phyloP scores from a whole-genome alignment of 2,329 filamentous ascomycete species.

The Colletotrichum spinosum region DNA sequence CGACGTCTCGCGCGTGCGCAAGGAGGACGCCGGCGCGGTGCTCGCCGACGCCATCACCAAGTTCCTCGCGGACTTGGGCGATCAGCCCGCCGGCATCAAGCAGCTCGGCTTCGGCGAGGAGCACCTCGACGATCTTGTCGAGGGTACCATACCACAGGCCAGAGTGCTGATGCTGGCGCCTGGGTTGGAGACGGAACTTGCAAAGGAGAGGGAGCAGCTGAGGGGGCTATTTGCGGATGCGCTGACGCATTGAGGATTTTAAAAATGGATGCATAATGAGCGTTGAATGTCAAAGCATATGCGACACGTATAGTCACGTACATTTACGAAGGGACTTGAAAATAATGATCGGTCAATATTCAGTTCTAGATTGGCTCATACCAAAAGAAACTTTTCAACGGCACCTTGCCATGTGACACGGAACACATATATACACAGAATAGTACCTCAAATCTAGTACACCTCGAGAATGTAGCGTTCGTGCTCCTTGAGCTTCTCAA shows the following conservation, averaged over 20 bases:
- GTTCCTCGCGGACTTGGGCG: constrained; percentile 86
- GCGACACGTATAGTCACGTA: too few relatives aligned
- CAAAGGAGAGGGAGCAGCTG: constrained; percentile 79
- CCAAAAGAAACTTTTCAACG: constrained; percentile 13
- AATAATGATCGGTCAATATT: background rate
- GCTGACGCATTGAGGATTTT: constrained; percentile 49
- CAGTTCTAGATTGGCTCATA: background rate
- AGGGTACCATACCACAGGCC: constrained; percentile 93
- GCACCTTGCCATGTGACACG: background rate
- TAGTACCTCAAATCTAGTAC: constrained; percentile 68
- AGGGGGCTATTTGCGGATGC: constrained; percentile 74
- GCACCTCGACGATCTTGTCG: constrained; percentile 86
- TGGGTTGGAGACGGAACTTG: constrained; percentile 76
- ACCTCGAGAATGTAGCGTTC: constrained; percentile 96
- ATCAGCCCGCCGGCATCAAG: constrained; percentile 89
- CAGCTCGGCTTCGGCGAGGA: constrained; percentile 81
- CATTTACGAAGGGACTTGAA: background rate
- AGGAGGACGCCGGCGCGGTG: constrained; percentile 89
- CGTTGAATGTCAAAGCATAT: too few relatives aligned
- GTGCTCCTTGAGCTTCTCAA: constrained; percentile 97
- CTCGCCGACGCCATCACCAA: constrained; percentile 83
- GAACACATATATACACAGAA: constrained; percentile 5
- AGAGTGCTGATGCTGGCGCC: constrained; percentile 93
- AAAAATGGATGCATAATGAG: too few relatives aligned
- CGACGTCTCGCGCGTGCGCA: constrained; percentile 88